Evolutionary conservation across 208 protist genomes (phyloP).

Genomic region (Trypanosoma lewisi): DNA sequence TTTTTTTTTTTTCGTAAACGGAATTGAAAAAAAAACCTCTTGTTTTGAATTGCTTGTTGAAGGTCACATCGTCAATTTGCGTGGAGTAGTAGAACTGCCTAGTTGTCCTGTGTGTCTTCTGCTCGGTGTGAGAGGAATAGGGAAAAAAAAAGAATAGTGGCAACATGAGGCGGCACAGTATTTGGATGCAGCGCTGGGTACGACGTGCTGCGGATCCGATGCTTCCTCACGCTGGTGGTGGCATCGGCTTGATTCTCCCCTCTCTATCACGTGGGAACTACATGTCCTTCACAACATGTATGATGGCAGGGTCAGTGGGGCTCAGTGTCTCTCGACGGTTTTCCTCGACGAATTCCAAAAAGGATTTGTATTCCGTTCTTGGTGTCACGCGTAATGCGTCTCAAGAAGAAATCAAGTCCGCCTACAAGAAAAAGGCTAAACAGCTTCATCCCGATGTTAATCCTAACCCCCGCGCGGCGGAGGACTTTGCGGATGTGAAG

Average conservation of each 20-base stretch:
- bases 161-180: slow-evolving; percentile 2
- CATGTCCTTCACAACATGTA: neutral
- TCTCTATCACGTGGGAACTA: too few species aligned
- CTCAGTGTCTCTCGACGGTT: slow-evolving; percentile 23
- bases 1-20: slow-evolving; percentile 14
- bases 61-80: neutral
- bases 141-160: neutral
- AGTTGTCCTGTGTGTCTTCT: neutral
- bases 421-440: slow-evolving; percentile 86
- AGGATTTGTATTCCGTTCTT: slow-evolving; percentile 82
- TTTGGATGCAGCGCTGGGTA: neutral
- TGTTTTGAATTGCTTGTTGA: neutral
- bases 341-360: slow-evolving; percentile 41
- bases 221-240: neutral
- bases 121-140: neutral
- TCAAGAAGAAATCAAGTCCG: slow-evolving; percentile 80
- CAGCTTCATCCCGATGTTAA: slow-evolving; percentile 88
- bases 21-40: too few species aligned
- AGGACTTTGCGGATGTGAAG: slow-evolving; percentile 90
- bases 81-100: neutral
- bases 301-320: neutral
- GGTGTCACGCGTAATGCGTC: slow-evolving; percentile 77
- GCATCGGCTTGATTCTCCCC: neutral
- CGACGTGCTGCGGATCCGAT: slow-evolving; percentile 1
- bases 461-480: slow-evolving; percentile 67